A percentile compares a stretch with the other conserved stretches of the same genome.
phyloP scores from a whole-genome alignment of 148 eudicot genomes.

The Tetragonia tetragonoides region DNA sequence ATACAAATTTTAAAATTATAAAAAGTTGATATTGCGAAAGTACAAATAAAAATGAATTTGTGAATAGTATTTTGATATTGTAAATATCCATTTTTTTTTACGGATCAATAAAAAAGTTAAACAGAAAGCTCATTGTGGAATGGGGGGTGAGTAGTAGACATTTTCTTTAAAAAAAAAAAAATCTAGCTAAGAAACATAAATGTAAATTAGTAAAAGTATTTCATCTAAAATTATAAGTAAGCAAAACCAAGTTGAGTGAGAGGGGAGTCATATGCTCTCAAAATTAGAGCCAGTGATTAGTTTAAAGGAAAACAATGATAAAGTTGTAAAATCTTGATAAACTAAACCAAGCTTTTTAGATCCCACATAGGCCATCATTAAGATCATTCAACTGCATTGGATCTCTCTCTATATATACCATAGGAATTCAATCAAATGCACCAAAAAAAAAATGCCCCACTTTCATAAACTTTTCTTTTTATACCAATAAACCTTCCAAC shows the following conservation, averaged over 20 bases:
- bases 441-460: constrained; percentile 1
- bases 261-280: constrained; percentile 8
- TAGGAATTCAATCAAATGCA: neutral
- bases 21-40: too few relatives aligned
- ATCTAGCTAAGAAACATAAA: too few relatives aligned
- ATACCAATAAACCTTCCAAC: neutral
- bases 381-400: constrained; percentile 1
- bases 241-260: constrained; percentile 14
- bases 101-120: too few relatives aligned
- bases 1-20: too few relatives aligned
- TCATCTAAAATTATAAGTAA: neutral
- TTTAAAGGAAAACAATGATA: neutral
- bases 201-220: too few relatives aligned
- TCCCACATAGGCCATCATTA: neutral
- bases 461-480: neutral
- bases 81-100: too few relatives aligned
- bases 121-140: too few relatives aligned
- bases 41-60: too few relatives aligned
- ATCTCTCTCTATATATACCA: neutral
- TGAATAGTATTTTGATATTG: too few relatives aligned
- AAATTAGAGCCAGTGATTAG: constrained; percentile 10
- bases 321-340: neutral
- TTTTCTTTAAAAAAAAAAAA: too few relatives aligned
- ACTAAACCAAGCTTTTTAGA: constrained; percentile 6
- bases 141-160: too few relatives aligned